Conservation (phyloP, 2,329 filamentous ascomycete genomes). For the Aspergillus pseudonomiae region DNA sequence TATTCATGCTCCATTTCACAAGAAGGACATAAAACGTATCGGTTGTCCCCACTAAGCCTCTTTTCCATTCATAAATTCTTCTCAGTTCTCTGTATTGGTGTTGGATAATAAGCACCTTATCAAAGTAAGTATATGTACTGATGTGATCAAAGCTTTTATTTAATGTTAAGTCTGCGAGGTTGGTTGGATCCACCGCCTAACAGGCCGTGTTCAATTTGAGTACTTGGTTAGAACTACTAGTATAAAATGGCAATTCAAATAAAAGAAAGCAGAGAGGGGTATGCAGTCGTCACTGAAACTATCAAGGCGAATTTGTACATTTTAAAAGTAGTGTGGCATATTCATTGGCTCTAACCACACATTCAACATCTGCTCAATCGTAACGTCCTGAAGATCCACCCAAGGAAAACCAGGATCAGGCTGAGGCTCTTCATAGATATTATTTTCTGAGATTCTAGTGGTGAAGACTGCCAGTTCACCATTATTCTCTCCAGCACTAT, state of each 20-base stretch:
- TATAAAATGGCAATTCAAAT: not conserved
- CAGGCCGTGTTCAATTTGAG: not conserved
- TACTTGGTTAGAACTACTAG: not conserved
- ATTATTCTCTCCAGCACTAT: not conserved
- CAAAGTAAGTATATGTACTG: not conserved
- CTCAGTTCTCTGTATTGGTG: not conserved
- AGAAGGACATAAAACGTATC: not conserved
- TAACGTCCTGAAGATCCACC: constrained; percentile 5
- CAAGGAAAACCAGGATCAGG: constrained; percentile 4
- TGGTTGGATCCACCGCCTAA: not conserved
- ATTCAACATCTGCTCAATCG: constrained; percentile 6
- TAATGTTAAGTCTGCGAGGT: not conserved
- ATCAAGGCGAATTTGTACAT: not conserved
- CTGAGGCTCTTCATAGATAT: constrained; percentile 2
- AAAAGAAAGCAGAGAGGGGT: not conserved
- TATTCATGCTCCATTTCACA: not conserved
- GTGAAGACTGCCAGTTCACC: not conserved
- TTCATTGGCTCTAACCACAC: not conserved
- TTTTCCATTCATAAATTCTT: not conserved
- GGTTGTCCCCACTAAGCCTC: not conserved
- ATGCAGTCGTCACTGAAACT: not conserved
- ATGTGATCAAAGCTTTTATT: not conserved
- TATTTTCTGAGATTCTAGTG: not conserved
- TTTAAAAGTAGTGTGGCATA: not conserved
- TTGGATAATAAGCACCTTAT: not conserved